Evolutionary conservation across 1,284 basidiomycete genomes (phyloP).

Genomic region (Pseudozyma sp.): DNA sequence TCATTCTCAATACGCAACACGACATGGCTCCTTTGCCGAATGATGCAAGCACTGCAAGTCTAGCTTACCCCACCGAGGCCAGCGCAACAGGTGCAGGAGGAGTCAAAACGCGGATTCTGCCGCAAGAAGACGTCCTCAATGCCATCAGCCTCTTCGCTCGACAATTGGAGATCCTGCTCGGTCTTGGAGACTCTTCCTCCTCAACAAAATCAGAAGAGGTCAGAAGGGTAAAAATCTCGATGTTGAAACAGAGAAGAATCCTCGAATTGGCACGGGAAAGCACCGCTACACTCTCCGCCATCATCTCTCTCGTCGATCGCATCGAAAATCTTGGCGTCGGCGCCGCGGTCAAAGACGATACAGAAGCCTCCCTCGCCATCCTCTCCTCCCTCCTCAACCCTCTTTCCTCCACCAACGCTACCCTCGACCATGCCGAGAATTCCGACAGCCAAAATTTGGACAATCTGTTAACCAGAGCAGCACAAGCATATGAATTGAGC

Average conservation of each 20-base stretch:
- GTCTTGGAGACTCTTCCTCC: constrained; percentile 71
- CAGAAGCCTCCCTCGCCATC: constrained; percentile 18
- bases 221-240: constrained; percentile 6
- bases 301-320: constrained; percentile 53
- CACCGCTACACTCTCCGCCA: constrained; percentile 55
- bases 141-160: constrained; percentile 79
- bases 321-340: constrained; percentile 64
- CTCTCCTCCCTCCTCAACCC: constrained; percentile 57
- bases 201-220: too few relatives aligned
- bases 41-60: too few relatives aligned
- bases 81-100: too few relatives aligned
- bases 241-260: constrained; percentile 45
- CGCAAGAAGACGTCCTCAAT: constrained; percentile 71
- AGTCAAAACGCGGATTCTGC: constrained; percentile 13
- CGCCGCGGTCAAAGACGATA: constrained; percentile 41
- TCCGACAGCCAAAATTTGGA: constrained; percentile 51
- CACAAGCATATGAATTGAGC: constrained; percentile 78
- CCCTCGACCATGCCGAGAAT: constrained; percentile 1
- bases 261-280: constrained; percentile 49
- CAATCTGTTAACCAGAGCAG: constrained; percentile 74
- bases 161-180: constrained; percentile 83
- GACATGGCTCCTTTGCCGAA: too few relatives aligned
- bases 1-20: constrained; percentile 75
- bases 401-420: neutral
- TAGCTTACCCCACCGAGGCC: too few relatives aligned